phyloP scores from a whole-genome alignment of 2,329 filamentous ascomycete genomes.

The Keithomyces neogunnii region DNA sequence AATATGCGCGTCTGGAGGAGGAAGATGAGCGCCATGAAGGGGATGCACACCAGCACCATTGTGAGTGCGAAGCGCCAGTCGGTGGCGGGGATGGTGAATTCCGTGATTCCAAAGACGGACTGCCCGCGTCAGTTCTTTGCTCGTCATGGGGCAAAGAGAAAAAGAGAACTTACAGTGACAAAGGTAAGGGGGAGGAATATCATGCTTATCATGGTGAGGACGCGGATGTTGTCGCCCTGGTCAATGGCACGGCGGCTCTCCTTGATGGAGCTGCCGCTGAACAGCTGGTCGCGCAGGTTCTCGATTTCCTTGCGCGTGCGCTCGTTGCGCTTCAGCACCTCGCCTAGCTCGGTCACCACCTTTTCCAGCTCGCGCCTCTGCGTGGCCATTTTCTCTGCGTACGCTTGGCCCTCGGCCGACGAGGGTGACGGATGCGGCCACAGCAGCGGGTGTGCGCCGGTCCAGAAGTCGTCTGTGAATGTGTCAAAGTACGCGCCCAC shows the following conservation, averaged over 20 bases:
- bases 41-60: constrained; percentile 56
- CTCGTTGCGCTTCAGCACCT: constrained; percentile 42
- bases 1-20: constrained; percentile 35
- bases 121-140: constrained; percentile 9
- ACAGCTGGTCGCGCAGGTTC: constrained; percentile 52
- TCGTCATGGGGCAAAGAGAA: neutral
- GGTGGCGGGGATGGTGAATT: constrained; percentile 30
- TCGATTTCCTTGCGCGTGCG: constrained; percentile 45
- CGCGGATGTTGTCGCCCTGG: constrained; percentile 54
- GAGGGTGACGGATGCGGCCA: constrained; percentile 44
- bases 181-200: constrained; percentile 55
- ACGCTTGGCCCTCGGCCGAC: constrained; percentile 35
- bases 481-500: constrained; percentile 46
- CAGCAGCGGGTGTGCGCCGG: constrained; percentile 42
- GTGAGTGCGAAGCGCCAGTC: constrained; percentile 42
- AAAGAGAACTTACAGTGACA: constrained; percentile 35
- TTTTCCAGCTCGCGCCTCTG: constrained; percentile 41
- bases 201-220: constrained; percentile 51
- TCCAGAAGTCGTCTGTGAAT: constrained; percentile 52
- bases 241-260: constrained; percentile 54
- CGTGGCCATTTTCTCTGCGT: constrained; percentile 37
- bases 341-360: constrained; percentile 39
- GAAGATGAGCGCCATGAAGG: constrained; percentile 39
- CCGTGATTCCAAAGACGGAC: constrained; percentile 47
- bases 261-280: constrained; percentile 54